Evolutionary conservation across 805 yeast species (phyloP).

Genomic region (Pichia cephalocereana): DNA sequence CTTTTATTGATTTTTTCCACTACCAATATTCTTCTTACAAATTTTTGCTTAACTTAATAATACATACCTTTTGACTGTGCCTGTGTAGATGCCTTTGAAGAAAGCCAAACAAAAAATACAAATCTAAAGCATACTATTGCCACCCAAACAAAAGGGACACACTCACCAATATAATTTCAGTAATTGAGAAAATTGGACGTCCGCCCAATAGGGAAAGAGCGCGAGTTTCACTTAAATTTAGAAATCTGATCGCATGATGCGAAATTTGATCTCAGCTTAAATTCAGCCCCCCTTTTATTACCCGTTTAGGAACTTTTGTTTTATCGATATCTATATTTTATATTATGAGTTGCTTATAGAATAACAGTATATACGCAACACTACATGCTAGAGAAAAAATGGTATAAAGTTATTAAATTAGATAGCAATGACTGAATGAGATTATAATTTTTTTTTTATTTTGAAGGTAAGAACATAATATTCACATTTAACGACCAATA

Average conservation of each 20-base stretch:
- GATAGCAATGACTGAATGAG: neutral
- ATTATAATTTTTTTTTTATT: too few relatives aligned
- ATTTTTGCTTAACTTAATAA: neutral
- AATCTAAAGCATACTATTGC: neutral
- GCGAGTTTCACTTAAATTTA: neutral
- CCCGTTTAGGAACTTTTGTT: neutral
- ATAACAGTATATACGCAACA: neutral
- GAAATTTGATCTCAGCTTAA: neutral
- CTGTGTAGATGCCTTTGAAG: neutral
- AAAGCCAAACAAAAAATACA: neutral
- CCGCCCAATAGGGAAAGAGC: neutral
- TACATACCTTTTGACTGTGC: neutral
- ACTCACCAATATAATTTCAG: neutral
- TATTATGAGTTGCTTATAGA: too few relatives aligned
- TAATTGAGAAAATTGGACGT: neutral
- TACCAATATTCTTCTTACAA: too few relatives aligned
- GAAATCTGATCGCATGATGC: neutral
- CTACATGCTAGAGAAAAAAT: neutral
- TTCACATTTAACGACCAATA: constrained; percentile 41
- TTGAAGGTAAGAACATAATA: too few relatives aligned
- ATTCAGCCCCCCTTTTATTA: neutral
- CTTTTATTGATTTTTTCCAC: too few relatives aligned
- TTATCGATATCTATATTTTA: too few relatives aligned
- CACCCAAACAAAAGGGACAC: neutral
- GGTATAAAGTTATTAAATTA: neutral